phyloP scores from a whole-genome alignment of 2,329 filamentous ascomycete genomes.

The Cryphonectria nitschkei region DNA sequence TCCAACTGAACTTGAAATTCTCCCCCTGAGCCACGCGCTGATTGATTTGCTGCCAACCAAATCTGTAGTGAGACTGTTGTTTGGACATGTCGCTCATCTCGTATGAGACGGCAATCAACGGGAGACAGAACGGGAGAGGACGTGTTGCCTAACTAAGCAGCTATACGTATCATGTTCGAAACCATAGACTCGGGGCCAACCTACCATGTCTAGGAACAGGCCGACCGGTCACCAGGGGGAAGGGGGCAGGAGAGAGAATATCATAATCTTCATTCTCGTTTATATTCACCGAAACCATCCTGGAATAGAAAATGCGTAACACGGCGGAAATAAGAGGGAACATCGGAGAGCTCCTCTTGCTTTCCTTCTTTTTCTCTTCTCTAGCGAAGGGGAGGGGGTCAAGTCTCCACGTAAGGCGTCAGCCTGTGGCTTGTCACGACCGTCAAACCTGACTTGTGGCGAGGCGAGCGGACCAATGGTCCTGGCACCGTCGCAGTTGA shows the following conservation, averaged over 20 bases:
- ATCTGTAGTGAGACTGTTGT: conserved; percentile 14
- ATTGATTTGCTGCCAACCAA: conserved; percentile 13
- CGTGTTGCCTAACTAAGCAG: background rate
- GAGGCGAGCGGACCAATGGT: conserved; percentile 10
- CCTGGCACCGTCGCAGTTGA: conserved; percentile 4
- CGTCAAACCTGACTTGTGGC: conserved; percentile 6
- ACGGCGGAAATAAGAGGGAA: conserved; percentile 9
- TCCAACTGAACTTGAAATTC: too few species aligned
- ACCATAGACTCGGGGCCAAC: conserved; percentile 10
- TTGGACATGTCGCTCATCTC: conserved; percentile 18
- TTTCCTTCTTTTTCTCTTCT: background rate
- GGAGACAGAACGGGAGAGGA: background rate
- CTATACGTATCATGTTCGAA: conserved; percentile 17
- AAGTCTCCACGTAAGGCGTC: conserved; percentile 2
- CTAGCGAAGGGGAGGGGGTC: background rate
- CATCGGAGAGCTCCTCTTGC: background rate
- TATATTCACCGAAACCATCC: conserved; percentile 9
- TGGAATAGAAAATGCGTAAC: conserved; percentile 8
- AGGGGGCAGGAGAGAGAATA: background rate
- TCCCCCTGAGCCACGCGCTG: background rate
- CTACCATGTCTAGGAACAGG: conserved; percentile 15
- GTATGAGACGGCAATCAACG: conserved; percentile 5
- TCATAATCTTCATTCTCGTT: conserved; percentile 13
- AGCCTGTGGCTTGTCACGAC: conserved; percentile 5
- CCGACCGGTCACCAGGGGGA: conserved; percentile 6